Percentiles rank a stretch among this genome's conserved stretches.
Conservation (phyloP, 805 yeast genomes). For the Teunomyces tritomae region DNA sequence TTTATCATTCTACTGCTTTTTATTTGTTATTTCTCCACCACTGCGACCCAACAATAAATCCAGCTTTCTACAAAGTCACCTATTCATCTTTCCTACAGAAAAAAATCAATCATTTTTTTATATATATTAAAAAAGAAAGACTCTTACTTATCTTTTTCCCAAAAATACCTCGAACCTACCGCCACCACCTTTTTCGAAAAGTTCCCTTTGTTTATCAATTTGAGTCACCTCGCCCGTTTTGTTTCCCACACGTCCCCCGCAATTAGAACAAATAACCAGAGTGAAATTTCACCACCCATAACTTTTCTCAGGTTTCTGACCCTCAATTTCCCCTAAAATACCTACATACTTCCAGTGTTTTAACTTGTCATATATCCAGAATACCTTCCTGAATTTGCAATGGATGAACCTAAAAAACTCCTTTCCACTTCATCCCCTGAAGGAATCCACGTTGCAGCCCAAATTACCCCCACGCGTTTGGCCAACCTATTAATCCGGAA, state of each 20-base stretch:
- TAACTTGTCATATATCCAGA: too few species aligned
- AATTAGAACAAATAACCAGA: neutral
- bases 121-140: neutral
- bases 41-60: neutral
- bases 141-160: neutral
- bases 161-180: neutral
- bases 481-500: conserved; percentile 65
- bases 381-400: neutral
- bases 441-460: conserved; percentile 82
- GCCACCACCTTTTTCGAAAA: neutral
- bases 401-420: conserved; percentile 15
- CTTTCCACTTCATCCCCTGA: conserved; percentile 81
- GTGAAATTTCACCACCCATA: neutral
- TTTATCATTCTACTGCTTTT: neutral
- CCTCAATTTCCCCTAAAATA: neutral
- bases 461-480: conserved; percentile 76
- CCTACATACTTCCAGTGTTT: neutral
- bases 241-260: conserved; percentile 1
- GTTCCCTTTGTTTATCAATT: too few species aligned
- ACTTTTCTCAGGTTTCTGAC: neutral
- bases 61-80: too few species aligned
- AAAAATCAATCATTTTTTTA: too few species aligned
- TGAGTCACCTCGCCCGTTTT: neutral
- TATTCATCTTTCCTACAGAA: neutral
- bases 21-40: neutral